Conservation (phyloP, 768 basidiomycete genomes). For the Collybia mongolica region DNA sequence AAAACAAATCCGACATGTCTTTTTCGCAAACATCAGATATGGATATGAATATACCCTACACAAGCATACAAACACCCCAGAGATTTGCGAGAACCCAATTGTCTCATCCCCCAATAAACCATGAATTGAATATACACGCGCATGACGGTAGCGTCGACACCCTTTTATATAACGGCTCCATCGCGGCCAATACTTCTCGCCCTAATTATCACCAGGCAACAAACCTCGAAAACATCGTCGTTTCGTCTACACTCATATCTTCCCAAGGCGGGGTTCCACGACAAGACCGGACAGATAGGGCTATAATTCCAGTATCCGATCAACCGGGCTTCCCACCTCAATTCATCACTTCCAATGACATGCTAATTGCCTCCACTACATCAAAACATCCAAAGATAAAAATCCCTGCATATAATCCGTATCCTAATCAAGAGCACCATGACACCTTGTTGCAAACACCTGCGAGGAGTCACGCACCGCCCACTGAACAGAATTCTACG, state of each 20-base stretch:
- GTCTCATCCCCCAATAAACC: constrained; percentile 22
- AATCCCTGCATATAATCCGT: constrained; percentile 37
- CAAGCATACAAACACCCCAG: constrained; percentile 6
- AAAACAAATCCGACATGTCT: constrained; percentile 18
- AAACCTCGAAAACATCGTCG: constrained; percentile 29
- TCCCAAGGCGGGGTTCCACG: not conserved
- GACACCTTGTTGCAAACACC: constrained; percentile 15
- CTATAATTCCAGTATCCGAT: constrained; percentile 27
- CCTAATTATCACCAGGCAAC: constrained; percentile 8
- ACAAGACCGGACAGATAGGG: constrained; percentile 21
- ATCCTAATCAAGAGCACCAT: constrained; percentile 17
- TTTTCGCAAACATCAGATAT: constrained; percentile 11
- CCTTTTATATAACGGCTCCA: constrained; percentile 27
- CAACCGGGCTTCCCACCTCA: constrained; percentile 25
- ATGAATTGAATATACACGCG: constrained; percentile 25
- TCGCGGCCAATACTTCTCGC: constrained; percentile 10
- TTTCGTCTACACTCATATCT: constrained; percentile 27
- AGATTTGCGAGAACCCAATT: constrained; percentile 22
- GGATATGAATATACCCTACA: constrained; percentile 12
- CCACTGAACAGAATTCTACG: constrained; percentile 25
- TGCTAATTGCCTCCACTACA: constrained; percentile 8
- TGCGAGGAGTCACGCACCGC: constrained; percentile 6
- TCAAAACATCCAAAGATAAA: constrained; percentile 23
- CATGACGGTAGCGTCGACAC: constrained; percentile 30
- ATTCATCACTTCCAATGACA: constrained; percentile 14